Base-by-base conservation (phyloP, 2,329 filamentous ascomycete species). In the Colletotrichum magnum region DNA sequence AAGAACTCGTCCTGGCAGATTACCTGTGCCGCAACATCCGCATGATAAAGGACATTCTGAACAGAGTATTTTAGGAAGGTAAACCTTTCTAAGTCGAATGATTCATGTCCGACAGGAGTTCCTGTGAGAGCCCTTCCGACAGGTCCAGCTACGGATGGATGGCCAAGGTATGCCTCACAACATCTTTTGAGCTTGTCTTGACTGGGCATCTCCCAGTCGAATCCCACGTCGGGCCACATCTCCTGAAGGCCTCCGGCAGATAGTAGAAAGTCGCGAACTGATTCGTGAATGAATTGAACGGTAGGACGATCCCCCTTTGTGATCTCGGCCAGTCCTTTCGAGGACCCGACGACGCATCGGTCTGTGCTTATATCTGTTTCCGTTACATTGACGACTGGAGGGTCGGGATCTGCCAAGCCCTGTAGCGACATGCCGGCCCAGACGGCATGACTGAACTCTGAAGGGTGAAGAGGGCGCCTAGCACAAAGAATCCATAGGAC, bases 401-500 rank as follows among this genome's bases (percentile, higher is more conserved):
- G 26, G 5, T 80, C 73, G 61, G 73, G 76, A 28, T 76, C 71
- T 9, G 3, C 2, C 2, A 69, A 48, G 6, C 4, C 47, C 5
- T 36, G 10, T 0, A 12, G 18, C 4, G 32, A 50, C 12, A 78
- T 68, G 21, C 73, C 69, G 36, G 77, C 6, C 52, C 78, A 62
- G 12, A 85, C 67, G 57, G 83, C 82, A 75, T 79, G 81, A 69
- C 85, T 87, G 0, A 87, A 78, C 69, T 89, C 81, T 1, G 79
- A 71, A 0, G 77, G 82, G 0, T 52, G 77, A 0, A 90, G 64
- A 0, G 87, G 84, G 0, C 76, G 71, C 7, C 74, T 77, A 0
- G 88, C 79, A 26, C 82, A 89, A 0, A 90, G 77, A 0, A 91
- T 78, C 84, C 85, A 90, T 21, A 85, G 81, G 0, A 90, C 68